Base-by-base conservation (phyloP, 2,329 filamentous ascomycete genomes). In the Exophiala sp. region DNA sequence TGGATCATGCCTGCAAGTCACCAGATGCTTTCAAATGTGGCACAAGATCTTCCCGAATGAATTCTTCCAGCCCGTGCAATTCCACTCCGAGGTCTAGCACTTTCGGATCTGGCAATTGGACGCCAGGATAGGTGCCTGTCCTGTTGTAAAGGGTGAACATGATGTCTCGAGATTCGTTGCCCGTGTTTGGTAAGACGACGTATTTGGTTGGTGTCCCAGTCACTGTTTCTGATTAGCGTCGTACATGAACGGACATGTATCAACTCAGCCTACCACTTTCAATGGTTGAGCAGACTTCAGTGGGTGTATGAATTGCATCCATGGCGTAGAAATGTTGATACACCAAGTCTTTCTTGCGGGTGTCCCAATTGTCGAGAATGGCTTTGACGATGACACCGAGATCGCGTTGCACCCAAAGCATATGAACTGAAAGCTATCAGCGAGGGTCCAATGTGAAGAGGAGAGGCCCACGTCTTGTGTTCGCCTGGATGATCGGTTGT, bases 121-220 rank as follows among this genome's bases (percentile, higher is more conserved):
- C 53, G 2, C 54, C 55, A 11, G 49, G 52, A 46, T 64, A 64
- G 21, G 61, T 64, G 5, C 60, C 60, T 10, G 56, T 56, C 32
- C 47, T 54, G 52, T 64, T 64, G 53, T 64, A 64, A 32, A 64
- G 41, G 21, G 58, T 55, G 44, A 61, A 59, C 61, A 64, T 63
- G 36, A 58, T 63, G 46, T 64, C 62, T 10, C 62, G 58, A 47
- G 61, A 60, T 12, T 44, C 46, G 34, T 63, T 57, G 24, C 62
- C 62, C 11, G 61, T 62, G 36, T 60, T 58, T 14, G 61, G 55
- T n/a, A 58, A 35, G 21, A 62, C 48, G 9, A 51, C 47, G 29
- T 57, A 64, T 36, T 47, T 59, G 12, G 50, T 47, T 14, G 56
- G 57, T n/a, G 59, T 56, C 6, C 60, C 58, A 18, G 61, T 54